Conservation (phyloP, 495 filamentous ascomycete genomes). For the Talaromyces ruber region DNA sequence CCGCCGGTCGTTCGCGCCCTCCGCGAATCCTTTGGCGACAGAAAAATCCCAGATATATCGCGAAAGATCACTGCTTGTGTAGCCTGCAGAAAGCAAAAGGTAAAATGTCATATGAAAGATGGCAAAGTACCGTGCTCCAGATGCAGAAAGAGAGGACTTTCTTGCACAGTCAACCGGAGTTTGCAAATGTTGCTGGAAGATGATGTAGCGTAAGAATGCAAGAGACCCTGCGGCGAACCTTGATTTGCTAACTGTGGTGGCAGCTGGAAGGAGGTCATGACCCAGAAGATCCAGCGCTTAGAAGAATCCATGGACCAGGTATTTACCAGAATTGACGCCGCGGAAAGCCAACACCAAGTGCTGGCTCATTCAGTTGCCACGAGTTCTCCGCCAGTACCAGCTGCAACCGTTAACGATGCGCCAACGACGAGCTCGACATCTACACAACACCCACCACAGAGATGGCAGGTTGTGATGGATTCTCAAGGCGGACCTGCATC, state of each 20-base stretch:
- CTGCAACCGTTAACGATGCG: neutral
- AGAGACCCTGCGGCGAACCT: neutral
- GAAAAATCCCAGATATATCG: constrained; percentile 26
- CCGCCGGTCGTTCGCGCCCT: constrained; percentile 15
- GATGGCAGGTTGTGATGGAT: constrained; percentile 17
- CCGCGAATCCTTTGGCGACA: constrained; percentile 25
- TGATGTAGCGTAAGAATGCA: constrained; percentile 19
- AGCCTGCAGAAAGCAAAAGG: constrained; percentile 31
- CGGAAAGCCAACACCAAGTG: constrained; percentile 11
- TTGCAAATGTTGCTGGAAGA: constrained; percentile 28
- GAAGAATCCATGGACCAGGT: constrained; percentile 17
- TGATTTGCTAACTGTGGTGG: neutral
- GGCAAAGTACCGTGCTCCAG: constrained; percentile 21
- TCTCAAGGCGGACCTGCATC: constrained; percentile 17
- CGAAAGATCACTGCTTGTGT: constrained; percentile 32
- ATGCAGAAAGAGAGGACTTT: constrained; percentile 20
- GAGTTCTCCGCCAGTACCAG: neutral
- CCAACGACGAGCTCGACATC: neutral
- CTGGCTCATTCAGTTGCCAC: neutral
- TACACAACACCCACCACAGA: constrained; percentile 2
- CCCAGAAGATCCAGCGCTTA: constrained; percentile 15
- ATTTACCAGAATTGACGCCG: constrained; percentile 15
- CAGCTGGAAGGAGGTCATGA: constrained; percentile 25
- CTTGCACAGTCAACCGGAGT: constrained; percentile 27
- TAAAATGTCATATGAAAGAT: constrained; percentile 36